phyloP scores from a whole-genome alignment of 177 flowering plant species.

The Tripterygium wilfordii region DNA sequence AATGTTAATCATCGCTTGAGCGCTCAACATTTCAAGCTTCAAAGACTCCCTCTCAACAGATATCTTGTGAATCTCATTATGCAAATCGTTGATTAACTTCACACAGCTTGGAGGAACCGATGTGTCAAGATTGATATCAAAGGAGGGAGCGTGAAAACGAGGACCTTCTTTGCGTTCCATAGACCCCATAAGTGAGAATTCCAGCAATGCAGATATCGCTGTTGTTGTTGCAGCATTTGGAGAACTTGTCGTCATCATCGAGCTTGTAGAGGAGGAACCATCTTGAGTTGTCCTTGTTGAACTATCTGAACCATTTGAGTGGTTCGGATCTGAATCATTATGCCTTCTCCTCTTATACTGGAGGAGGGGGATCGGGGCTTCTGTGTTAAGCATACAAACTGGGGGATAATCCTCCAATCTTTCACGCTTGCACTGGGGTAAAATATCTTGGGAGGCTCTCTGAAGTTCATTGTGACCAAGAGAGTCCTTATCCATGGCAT shows the following conservation, averaged over 20 bases:
- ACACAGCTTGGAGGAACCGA: constrained; percentile 47
- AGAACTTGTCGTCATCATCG: constrained; percentile 1
- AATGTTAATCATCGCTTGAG: constrained; percentile 55
- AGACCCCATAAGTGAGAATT: constrained; percentile 27
- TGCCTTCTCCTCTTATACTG: constrained; percentile 34
- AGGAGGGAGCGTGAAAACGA: constrained; percentile 10
- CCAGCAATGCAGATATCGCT: constrained; percentile 22
- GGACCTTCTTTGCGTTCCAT: constrained; percentile 25
- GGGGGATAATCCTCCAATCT: constrained; percentile 19
- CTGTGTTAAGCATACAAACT: constrained; percentile 9
- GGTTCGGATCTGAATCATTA: constrained; percentile 20
- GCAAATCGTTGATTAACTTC: constrained; percentile 40
- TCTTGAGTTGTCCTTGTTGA: constrained; percentile 30
- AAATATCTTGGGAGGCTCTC: constrained; percentile 5
- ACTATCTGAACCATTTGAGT: constrained; percentile 29
- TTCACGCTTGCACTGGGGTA: constrained; percentile 31
- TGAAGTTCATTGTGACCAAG: constrained; percentile 9
- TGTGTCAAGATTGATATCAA: constrained; percentile 24
- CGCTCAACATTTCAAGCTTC: constrained; percentile 57
- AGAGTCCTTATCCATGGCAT: constrained; percentile 9
- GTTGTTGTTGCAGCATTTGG: constrained; percentile 11
- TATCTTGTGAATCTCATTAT: constrained; percentile 45
- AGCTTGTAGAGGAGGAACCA: constrained; percentile 27
- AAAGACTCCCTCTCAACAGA: constrained; percentile 51
- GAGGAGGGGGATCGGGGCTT: constrained; percentile 24